These are phyloP conservation scores for Spirogloea muscicola DNA, from an alignment of 139 green algal genomes.

Conservation along the genomic window DNA sequence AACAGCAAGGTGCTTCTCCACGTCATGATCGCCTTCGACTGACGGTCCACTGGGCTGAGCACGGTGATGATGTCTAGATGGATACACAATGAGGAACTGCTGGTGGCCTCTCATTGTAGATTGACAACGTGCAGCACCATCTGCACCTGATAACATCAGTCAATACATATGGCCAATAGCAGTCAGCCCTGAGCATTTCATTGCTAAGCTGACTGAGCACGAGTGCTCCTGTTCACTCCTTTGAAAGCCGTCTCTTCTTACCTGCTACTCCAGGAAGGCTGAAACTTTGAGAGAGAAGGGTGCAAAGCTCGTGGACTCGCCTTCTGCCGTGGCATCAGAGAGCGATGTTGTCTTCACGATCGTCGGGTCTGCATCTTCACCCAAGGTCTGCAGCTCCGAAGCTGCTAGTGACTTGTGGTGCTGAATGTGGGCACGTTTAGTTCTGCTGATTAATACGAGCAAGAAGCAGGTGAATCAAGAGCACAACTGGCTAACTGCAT, in stretches of 20 bases:
- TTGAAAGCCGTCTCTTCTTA: no score
- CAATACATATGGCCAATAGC: not conserved
- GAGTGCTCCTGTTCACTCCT: not conserved
- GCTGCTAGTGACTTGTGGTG: no score
- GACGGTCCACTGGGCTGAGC: no score
- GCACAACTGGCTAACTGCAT: no score
- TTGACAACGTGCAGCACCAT: not conserved
- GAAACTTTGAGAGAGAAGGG: slow-evolving; percentile 17
- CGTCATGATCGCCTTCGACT: not conserved
- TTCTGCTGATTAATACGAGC: no score
- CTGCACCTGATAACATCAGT: not conserved
- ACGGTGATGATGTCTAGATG: no score
- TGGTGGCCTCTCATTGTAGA: not conserved
- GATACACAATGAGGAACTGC: no score
- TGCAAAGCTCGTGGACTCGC: slow-evolving; percentile 6
- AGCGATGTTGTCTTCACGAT: slow-evolving; percentile 47
- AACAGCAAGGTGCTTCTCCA: slow-evolving; percentile 3
- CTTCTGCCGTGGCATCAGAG: slow-evolving; percentile 7
- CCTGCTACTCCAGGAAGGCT: slow-evolving; percentile 21
- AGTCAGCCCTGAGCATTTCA: not conserved
- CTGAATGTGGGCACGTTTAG: no score
- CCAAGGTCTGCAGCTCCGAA: no score
- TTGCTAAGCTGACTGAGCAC: not conserved
- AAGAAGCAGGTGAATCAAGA: no score
- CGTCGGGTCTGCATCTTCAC: slow-evolving; percentile 28